A percentile compares a stretch with the other conserved stretches of the same genome.
phyloP scores from a whole-genome alignment of 2,329 filamentous ascomycete species.

The Fusarium chlamydosporum region DNA sequence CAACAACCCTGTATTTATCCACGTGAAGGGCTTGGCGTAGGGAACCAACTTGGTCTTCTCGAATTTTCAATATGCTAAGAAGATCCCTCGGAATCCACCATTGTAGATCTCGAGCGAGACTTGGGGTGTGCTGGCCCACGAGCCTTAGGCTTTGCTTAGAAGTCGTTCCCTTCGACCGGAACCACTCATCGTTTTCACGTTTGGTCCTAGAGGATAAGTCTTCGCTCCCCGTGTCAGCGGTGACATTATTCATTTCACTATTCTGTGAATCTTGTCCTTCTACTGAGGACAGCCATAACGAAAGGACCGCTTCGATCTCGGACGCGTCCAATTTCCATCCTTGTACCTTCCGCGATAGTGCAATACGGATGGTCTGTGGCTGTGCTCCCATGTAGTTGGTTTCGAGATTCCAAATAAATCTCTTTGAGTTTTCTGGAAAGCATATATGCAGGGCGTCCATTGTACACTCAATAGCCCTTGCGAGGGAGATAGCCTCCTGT shows the following conservation, averaged over 20 bases:
- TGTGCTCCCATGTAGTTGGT: not conserved
- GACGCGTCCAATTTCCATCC: not conserved
- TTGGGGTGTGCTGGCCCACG: not conserved
- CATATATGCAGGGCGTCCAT: not conserved
- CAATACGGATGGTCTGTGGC: not conserved
- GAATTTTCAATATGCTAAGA: not conserved
- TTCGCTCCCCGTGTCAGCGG: fast-evolving
- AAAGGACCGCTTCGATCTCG: not conserved
- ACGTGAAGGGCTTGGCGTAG: fast-evolving
- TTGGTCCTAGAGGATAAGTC: fast-evolving
- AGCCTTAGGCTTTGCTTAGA: fast-evolving
- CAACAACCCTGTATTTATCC: not conserved
- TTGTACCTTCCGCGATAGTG: not conserved
- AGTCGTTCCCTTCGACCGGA: fast-evolving
- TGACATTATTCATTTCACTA: too few relatives aligned
- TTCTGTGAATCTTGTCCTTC: not conserved
- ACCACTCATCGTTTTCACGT: not conserved
- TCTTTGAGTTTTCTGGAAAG: fast-evolving
- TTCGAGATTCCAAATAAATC: not conserved
- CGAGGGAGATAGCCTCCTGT: not conserved
- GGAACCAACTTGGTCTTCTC: not conserved
- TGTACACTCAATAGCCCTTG: not conserved
- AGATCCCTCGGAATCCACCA: not conserved
- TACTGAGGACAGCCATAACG: not conserved
- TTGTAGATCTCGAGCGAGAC: not conserved